Conservation (phyloP, 1,139 yeast species). For the Sugiyamaella castrensis region DNA sequence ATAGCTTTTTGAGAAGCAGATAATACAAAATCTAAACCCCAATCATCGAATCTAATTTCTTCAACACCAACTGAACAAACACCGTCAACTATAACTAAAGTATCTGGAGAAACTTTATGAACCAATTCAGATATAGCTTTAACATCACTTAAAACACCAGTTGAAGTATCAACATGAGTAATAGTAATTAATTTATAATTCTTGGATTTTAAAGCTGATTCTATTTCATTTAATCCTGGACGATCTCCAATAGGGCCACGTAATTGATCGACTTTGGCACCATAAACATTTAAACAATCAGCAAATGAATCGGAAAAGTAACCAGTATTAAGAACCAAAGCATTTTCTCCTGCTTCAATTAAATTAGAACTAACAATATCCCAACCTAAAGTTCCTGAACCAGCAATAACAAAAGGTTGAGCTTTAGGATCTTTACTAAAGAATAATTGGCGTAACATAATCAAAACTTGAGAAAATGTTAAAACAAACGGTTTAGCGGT, state of each 20-base stretch:
- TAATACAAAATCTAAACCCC: constrained; percentile 87
- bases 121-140: constrained; percentile 60
- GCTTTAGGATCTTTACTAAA: constrained; percentile 61
- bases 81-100: constrained; percentile 84
- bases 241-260: constrained; percentile 69
- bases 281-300: constrained; percentile 70
- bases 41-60: constrained; percentile 74
- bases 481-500: constrained; percentile 83
- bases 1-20: constrained; percentile 95
- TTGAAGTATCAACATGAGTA: constrained; percentile 95
- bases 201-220: constrained; percentile 49
- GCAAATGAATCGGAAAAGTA: constrained; percentile 87
- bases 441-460: constrained; percentile 69
- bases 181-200: constrained; percentile 71
- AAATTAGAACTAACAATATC: constrained; percentile 82
- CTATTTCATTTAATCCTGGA: constrained; percentile 58
- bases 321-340: constrained; percentile 85
- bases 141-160: constrained; percentile 82
- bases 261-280: constrained; percentile 60
- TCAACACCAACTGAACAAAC: constrained; percentile 95
- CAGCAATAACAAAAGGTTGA: constrained; percentile 80
- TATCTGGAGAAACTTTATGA: constrained; percentile 66
- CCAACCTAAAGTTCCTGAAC: constrained; percentile 96
- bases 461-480: constrained; percentile 67
- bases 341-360: constrained; percentile 57